These are phyloP conservation scores for Rhypophila decipiens DNA, from an alignment of 495 filamentous ascomycete species.

Conservation along the genomic window DNA sequence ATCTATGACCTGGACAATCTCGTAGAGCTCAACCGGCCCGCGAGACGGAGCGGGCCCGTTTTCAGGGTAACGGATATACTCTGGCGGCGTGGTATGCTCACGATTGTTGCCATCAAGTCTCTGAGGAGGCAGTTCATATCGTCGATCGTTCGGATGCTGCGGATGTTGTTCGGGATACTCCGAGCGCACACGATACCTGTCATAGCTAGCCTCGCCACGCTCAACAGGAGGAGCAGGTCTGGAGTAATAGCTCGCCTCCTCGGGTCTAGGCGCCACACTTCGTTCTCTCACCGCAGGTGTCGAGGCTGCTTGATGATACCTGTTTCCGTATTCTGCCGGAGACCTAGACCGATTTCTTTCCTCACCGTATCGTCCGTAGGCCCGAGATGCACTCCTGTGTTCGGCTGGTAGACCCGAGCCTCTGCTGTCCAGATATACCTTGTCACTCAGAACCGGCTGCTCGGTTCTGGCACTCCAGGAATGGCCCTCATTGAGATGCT, in stretches of 20 bases:
- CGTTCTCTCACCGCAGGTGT: constrained; percentile 1
- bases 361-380: not conserved
- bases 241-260: constrained; percentile 5
- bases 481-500: constrained; percentile 8
- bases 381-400: not conserved
- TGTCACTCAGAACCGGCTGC: constrained; percentile 1
- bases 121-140: constrained; percentile 12
- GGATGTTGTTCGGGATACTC: constrained; percentile 3
- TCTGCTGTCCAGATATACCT: not conserved
- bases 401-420: not conserved
- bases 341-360: not conserved
- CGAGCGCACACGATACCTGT: not conserved
- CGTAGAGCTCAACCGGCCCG: constrained; percentile 29
- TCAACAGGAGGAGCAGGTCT: not conserved
- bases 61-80: constrained; percentile 28
- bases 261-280: not conserved
- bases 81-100: constrained; percentile 14
- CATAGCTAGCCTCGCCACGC: not conserved
- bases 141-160: constrained; percentile 6
- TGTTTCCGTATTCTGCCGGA: not conserved
- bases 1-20: constrained; percentile 41
- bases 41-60: constrained; percentile 19
- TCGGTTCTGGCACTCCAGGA: not conserved
- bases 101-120: constrained; percentile 12
- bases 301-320: constrained; percentile 1